Conservation (phyloP, 1,284 basidiomycete genomes). For the Sporisorium scitamineum region DNA sequence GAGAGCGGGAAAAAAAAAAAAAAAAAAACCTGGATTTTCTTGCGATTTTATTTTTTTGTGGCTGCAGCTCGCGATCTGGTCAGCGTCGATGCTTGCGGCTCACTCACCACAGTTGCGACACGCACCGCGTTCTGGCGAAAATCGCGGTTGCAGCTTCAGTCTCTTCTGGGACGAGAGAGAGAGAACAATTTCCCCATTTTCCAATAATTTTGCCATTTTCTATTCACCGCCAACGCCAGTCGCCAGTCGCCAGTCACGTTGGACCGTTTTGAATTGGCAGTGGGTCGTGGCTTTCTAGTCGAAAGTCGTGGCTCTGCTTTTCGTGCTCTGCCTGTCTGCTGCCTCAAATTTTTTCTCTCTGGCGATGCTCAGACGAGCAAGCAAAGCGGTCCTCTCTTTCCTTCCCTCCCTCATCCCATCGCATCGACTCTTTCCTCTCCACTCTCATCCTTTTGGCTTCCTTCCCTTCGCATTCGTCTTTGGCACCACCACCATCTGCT, state of each 20-base stretch:
- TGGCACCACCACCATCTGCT: slow-evolving; percentile 1
- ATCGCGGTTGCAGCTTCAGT: slow-evolving; percentile 21
- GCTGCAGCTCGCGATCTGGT: slow-evolving; percentile 22
- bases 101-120: neutral
- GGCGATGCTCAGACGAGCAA: slow-evolving; percentile 20
- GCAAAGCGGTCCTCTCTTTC: slow-evolving; percentile 1
- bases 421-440: slow-evolving; percentile 1
- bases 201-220: neutral
- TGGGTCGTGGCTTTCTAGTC: slow-evolving; percentile 8
- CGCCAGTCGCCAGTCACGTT: slow-evolving; percentile 42
- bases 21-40: neutral
- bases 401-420: slow-evolving; percentile 3
- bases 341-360: slow-evolving; percentile 12
- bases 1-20: too few species aligned
- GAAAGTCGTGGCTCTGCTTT: slow-evolving; percentile 13
- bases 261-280: slow-evolving; percentile 15
- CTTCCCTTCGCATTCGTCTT: neutral
- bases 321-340: slow-evolving; percentile 26
- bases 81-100: slow-evolving; percentile 42
- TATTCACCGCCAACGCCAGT: slow-evolving; percentile 37
- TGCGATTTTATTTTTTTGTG: slow-evolving; percentile 13
- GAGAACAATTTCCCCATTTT: neutral
- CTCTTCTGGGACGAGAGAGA: neutral
- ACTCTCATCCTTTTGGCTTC: neutral
- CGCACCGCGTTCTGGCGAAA: slow-evolving; percentile 11